Evolutionary conservation across 148 eudicot species (phyloP), one percentile per base, ranked within the genome.

Genomic region (Persicaria tinctoria): DNA sequence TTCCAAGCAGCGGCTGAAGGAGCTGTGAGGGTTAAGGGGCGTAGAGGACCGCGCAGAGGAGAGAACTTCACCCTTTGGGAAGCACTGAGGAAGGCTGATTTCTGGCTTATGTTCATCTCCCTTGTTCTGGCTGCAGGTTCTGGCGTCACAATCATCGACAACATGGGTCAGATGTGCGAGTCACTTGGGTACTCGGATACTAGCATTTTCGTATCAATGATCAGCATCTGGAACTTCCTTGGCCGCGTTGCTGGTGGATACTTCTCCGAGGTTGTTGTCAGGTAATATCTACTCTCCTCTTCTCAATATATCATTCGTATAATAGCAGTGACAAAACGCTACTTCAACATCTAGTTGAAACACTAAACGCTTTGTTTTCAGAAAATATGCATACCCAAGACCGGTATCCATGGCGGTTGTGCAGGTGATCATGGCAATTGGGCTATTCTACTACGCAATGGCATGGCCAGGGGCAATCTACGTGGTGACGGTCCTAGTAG

Each of bases 181-280:
- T 89, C 93, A 68, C 70, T 89, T 10, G 87, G 88, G 41, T 81
- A 80, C 55, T 4, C 53, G 5, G 75, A 87, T 46, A 75, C 90
- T 7, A 76, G 82, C 20, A 75, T 82, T 13, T 89, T 89, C 55
- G 93, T 89, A 7, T 81, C 90, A 1, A 85, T 89, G 86, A 89
- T 87, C 59, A 89, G 93, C 83, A 83, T 89, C 76, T 87, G 79
- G 81, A 89, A 89, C 77, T 89, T 89, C 76, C 92, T 89, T 68
- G 92, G 92, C 38, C 90, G 90, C 68, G 87, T 89, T 82, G 92
- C 83, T 23, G 92, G 92, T 1, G 92, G 92, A 68, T 89, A 87
- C 86, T 80, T 87, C 82, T 89, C 92, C 16, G 92, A 89, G 83
- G 50, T 82, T 6, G 73, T 89, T 63, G 80, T 89, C 41, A 85